phyloP scores from a whole-genome alignment of 495 filamentous ascomycete species.

The Penicillium subrubescens region DNA sequence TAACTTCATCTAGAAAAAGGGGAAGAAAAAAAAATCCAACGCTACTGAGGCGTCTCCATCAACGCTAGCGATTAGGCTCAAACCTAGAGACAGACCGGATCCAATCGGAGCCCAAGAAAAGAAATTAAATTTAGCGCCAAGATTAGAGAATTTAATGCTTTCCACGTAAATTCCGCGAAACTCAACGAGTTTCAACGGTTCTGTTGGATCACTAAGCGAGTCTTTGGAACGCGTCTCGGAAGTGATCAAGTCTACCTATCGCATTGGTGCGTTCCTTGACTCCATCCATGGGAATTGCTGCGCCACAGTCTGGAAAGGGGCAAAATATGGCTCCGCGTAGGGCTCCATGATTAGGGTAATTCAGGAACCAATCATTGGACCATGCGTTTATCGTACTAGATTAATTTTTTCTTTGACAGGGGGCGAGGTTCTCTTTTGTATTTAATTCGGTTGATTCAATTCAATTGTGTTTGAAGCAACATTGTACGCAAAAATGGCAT shows the following conservation, averaged over 20 bases:
- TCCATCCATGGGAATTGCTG: conserved; percentile 17
- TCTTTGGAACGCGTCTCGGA: conserved; percentile 3
- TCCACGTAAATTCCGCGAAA: conserved; percentile 17
- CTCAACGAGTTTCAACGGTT: conserved; percentile 24
- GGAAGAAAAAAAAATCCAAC: conserved; percentile 10
- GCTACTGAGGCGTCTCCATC: conserved; percentile 14
- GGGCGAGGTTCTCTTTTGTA: conserved; percentile 9
- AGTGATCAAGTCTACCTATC: not conserved
- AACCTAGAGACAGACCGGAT: conserved; percentile 8
- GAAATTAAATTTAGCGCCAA: conserved; percentile 18
- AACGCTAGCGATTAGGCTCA: conserved; percentile 22
- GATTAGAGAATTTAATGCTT: conserved; percentile 1
- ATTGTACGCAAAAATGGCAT: conserved; percentile 10
- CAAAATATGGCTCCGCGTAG: conserved; percentile 21
- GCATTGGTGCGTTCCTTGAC: conserved; percentile 12
- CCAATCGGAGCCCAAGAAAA: conserved; percentile 9
- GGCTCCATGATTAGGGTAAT: conserved; percentile 18
- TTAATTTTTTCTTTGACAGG: conserved; percentile 11
- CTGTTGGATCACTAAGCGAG: conserved; percentile 23
- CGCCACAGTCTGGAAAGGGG: conserved; percentile 19
- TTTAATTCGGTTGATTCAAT: conserved; percentile 6
- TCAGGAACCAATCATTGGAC: conserved; percentile 21
- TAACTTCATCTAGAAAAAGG: conserved; percentile 1
- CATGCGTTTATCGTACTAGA: conserved; percentile 16
- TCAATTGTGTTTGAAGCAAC: conserved; percentile 1